Evolutionary conservation across 148 eudicot genomes (phyloP), one percentile per base, ranked within the genome.

Genomic region (Chenopodium suecicum): DNA sequence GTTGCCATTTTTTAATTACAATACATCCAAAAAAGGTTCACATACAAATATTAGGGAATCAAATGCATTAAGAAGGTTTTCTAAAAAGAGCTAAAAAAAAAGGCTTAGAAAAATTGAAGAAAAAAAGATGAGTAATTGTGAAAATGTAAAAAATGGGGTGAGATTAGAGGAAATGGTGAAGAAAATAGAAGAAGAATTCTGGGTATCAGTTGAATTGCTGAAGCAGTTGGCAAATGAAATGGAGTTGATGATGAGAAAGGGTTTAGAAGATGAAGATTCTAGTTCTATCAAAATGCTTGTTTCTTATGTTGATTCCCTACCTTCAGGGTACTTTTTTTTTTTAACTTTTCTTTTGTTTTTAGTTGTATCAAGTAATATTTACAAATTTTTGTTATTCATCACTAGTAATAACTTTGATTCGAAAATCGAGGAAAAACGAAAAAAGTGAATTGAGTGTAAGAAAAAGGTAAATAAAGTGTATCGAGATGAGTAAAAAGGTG

Each of bases 281-380:
- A 81, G 83, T 62, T 82, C 34, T 3, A 81, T 87, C 25, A 87
- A 85, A 78, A 87, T 87, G 89, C 84, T 87, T 78, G 82, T 87
- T 23, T 80, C 86, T 27, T 87, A 73, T 76, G 82, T 87, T 10
- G 82, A 87, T 84, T 80, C 85, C n/a, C 85, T 85, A 19, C 89
- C 88, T 46, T 69, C 86, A 75, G 89, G 89, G 88, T 85, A 85
- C 19, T 19, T 52, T 41, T 13, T 20, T 20, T 27, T 27, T 19
- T 23, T 62, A 4, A 67, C 22, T 34, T 5, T 3, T 4, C 44
- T 7, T 37, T 12, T 0, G 2, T 6, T 48, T 3, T 9, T 25
- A 44, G 25, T 22, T 41, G 7, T 17, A 8, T 4, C 25, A 12
- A 52, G 56, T 14, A 54, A 54, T 54, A 16, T 12, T 2, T 54